Percentiles rank a stretch among this genome's conserved stretches.
Conservation (phyloP, 2,329 filamentous ascomycete genomes). For the Colletotrichum lini region DNA sequence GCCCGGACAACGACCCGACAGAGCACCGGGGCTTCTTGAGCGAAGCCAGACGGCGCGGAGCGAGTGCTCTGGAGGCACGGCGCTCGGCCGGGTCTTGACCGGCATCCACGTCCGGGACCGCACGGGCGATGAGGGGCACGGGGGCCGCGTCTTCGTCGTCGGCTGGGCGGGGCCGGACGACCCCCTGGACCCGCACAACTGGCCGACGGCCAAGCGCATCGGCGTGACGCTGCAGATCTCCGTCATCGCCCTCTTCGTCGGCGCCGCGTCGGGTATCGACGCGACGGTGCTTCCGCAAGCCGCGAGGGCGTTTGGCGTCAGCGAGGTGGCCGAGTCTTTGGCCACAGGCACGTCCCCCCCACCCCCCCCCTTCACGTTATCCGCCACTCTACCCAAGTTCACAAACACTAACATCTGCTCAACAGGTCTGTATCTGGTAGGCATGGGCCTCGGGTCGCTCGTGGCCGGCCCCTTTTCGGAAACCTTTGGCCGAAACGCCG, state of each 20-base stretch:
- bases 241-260: conserved; percentile 64
- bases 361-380: not conserved
- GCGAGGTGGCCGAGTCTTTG: conserved; percentile 64
- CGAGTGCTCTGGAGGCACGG: conserved; percentile 33
- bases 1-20: not conserved
- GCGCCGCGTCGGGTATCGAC: conserved; percentile 67
- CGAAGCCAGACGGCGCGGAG: conserved; percentile 13
- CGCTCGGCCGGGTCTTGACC: conserved; percentile 49
- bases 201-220: conserved; percentile 55
- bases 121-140: conserved; percentile 44
- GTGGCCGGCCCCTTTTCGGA: conserved; percentile 57
- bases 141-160: conserved; percentile 51
- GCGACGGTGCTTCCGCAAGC: conserved; percentile 62
- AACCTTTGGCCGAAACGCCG: conserved; percentile 55
- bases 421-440: conserved; percentile 51
- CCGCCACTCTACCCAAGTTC: not conserved
- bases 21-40: not conserved
- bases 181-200: conserved; percentile 61
- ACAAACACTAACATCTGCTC: not conserved
- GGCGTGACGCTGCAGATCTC: conserved; percentile 59
- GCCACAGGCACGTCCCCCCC: conserved; percentile 55
- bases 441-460: conserved; percentile 55
- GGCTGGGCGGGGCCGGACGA: conserved; percentile 54
- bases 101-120: conserved; percentile 50
- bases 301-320: conserved; percentile 61